Evolutionary conservation across 2,329 filamentous ascomycete species (phyloP).

Genomic region (Mariannaea elegans): DNA sequence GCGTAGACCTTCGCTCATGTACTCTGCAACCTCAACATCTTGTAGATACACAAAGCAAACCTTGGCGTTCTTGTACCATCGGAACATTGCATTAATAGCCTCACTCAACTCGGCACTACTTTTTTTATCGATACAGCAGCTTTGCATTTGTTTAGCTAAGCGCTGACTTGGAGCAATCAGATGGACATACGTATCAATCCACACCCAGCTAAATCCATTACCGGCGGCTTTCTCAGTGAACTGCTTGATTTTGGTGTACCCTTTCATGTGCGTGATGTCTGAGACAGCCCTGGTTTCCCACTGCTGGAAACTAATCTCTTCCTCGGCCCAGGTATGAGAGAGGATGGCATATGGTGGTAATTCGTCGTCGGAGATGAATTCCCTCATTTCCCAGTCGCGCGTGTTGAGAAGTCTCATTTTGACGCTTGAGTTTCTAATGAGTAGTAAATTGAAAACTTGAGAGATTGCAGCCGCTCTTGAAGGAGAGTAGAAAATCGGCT

Average conservation of each 20-base stretch:
- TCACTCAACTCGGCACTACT: slow-evolving; percentile 27
- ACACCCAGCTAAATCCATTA: no score
- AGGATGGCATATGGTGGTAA: slow-evolving; percentile 19
- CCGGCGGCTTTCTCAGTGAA: not conserved
- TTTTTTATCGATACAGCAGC: slow-evolving; percentile 20
- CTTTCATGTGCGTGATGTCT: not conserved
- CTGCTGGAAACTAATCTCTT: slow-evolving; percentile 10
- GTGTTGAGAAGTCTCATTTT: slow-evolving; percentile 20
- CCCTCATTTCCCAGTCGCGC: not conserved
- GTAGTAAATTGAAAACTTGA: no score
- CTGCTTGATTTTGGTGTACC: slow-evolving; percentile 15
- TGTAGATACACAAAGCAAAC: slow-evolving; percentile 12
- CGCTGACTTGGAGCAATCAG: not conserved
- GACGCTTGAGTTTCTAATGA: no score
- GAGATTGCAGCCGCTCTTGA: no score
- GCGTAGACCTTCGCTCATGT: not conserved
- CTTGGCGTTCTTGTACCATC: slow-evolving; percentile 35
- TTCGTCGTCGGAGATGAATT: not conserved
- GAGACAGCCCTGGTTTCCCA: not conserved
- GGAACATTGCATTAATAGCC: slow-evolving; percentile 28
- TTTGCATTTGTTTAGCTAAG: not conserved
- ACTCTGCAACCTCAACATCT: not conserved
- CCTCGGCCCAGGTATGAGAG: slow-evolving; percentile 18
- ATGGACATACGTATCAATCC: no score
- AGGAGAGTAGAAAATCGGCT: no score